These are phyloP conservation scores for Lithohypha guttulata DNA, from an alignment of 2,329 filamentous ascomycete genomes.

Conservation along the genomic window DNA sequence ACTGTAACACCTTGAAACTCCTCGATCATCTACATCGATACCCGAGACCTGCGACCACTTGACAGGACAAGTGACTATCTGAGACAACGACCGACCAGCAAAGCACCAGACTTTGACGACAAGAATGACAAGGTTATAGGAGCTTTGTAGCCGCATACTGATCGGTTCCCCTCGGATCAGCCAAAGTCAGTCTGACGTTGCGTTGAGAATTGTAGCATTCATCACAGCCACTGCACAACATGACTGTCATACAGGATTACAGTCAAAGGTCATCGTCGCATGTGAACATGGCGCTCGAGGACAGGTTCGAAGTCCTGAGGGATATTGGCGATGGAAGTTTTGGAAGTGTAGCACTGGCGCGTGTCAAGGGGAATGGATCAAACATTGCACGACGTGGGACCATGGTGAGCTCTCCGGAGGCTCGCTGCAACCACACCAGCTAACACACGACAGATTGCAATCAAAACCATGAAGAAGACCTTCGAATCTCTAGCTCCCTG, in stretches of 20 bases:
- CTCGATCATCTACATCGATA: too few species aligned
- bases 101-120: not conserved
- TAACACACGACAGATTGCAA: constrained; percentile 60
- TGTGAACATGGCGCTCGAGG: constrained; percentile 61
- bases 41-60: too few species aligned
- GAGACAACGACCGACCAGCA: not conserved
- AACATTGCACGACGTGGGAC: constrained; percentile 82
- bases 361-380: constrained; percentile 81
- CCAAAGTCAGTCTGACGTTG: too few species aligned
- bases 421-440: constrained; percentile 3
- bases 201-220: too few species aligned
- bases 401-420: constrained; percentile 62
- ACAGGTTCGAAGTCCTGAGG: constrained; percentile 93
- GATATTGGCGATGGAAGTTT: constrained; percentile 99
- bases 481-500: constrained; percentile 89
- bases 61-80: too few species aligned
- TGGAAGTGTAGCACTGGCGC: constrained; percentile 83
- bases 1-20: not conserved
- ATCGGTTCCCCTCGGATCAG: too few species aligned
- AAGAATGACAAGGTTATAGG: constrained; percentile 4
- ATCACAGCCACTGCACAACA: too few species aligned
- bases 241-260: constrained; percentile 68
- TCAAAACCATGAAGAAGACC: constrained; percentile 99
- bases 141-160: not conserved
- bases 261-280: constrained; percentile 55